Evolutionary conservation across 2,329 filamentous ascomycete genomes (phyloP), one percentile per base, ranked within the genome.

Genomic region (Knufia petricola): DNA sequence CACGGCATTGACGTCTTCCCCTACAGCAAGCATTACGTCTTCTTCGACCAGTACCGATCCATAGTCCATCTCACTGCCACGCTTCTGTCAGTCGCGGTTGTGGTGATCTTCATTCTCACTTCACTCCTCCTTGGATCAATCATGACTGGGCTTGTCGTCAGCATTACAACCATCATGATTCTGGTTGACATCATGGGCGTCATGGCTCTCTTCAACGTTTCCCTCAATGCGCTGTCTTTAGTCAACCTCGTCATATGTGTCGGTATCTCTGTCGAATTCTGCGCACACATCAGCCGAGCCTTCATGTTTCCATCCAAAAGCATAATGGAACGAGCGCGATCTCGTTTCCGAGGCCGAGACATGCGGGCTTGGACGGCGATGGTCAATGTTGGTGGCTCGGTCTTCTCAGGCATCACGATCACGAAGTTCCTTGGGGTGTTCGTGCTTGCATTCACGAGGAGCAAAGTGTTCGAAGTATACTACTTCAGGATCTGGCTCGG

Each of bases 401-500:
- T 98, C 10, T 94, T 98, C 61, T 94, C 85, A 26, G 92, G 92
- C 1, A 98, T 98, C 64, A 96, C 90, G 0, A 75, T 98, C 46
- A 98, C 92, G 1, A 98, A 98, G 68, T 76, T 98, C 1, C 72
- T 98, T 1, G 92, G 92, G 2, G 90, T 98, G 0, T 83, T 77
- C 39, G 92, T 98, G 30, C 73, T 98, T 17, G 92, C 92, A 0
- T 98, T 95, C 61, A 98, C 92, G 6, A 75, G 86, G 45, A 94
- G 87, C 66, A 98, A 96, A 78, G 98, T 98, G 62, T 98, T 98
- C 60, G 94, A 98, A 71, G 87, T 98, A 50, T 98, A 98, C 69
- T 98, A 98, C 68, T 98, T 98, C 75, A 79, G 92, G 37, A 85
- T 98, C 37, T 98, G 92, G 92, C 72, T 95, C 15, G 84, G 89